phyloP scores from a whole-genome alignment of 2,329 filamentous ascomycete genomes.

The Pyrenophora tritici-repentis region DNA sequence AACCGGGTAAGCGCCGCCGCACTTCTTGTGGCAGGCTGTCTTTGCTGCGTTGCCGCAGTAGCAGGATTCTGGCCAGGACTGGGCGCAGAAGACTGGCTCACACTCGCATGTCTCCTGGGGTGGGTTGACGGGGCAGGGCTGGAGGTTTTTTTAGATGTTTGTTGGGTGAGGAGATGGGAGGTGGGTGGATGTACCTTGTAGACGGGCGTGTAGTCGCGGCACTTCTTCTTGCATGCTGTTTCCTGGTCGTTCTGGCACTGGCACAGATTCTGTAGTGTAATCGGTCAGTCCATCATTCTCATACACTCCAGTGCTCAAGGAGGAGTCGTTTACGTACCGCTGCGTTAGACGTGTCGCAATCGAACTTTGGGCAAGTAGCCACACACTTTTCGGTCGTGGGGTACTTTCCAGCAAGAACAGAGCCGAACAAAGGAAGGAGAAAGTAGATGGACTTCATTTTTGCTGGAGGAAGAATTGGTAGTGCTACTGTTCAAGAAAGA shows the following conservation, averaged over 20 bases:
- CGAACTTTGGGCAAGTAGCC: not conserved
- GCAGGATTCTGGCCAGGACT: slow-evolving; percentile 35
- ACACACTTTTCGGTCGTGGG: not conserved
- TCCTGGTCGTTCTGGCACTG: slow-evolving; percentile 36
- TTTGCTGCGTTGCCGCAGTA: slow-evolving; percentile 33
- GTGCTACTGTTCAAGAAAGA: not conserved
- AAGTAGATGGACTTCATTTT: slow-evolving; percentile 6
- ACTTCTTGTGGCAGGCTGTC: slow-evolving; percentile 25
- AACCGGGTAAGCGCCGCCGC: slow-evolving; percentile 28
- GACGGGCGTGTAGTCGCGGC: slow-evolving; percentile 27
- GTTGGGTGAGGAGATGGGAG: too few relatives aligned
- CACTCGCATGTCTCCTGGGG: slow-evolving; percentile 19
- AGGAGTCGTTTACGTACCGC: not conserved
- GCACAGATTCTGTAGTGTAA: slow-evolving; percentile 27
- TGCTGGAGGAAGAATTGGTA: not conserved
- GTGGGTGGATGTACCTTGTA: slow-evolving; percentile 1
- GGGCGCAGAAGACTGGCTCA: slow-evolving; percentile 20
- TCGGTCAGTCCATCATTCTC: not conserved
- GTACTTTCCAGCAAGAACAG: not conserved
- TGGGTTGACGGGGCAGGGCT: not conserved
- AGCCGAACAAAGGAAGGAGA: slow-evolving; percentile 4
- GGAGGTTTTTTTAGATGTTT: too few relatives aligned
- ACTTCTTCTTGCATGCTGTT: slow-evolving; percentile 26
- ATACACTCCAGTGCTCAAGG: too few relatives aligned
- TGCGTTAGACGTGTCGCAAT: not conserved